Evolutionary conservation across 805 yeast genomes (phyloP), one percentile per base, ranked within the genome.

Genomic region (Candida glaebosa): DNA sequence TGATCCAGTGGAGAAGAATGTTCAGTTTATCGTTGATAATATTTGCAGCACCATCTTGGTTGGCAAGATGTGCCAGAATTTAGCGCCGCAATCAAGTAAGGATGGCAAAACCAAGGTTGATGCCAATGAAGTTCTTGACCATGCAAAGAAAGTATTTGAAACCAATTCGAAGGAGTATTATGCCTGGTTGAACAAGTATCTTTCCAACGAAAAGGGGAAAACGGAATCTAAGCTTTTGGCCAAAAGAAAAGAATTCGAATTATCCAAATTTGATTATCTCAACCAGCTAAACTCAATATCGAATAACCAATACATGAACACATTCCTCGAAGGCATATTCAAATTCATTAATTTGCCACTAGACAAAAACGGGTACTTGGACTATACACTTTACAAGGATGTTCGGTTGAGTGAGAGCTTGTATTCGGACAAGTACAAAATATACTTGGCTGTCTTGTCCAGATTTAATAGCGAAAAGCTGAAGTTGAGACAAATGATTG

Each of bases 251-350:
- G 46, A 47, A 0, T 75, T 69, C 49, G 78, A 75, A 43, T 49
- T 71, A 1, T 59, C 67, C 9, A 69, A 76, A 42, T 64, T 71
- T 40, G 76, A 73, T 39, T 76, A 76, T 52, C 59, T 69, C 50
- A 70, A 68, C 46, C 65, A 62, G 31, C 51, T 76, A 38, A 66
- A 61, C 25, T 50, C 53, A 40, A 53, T 65, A 5, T 52, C 62
- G 7, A 69, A 68, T 48, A 68, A 68, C 46, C 73, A 69, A 45
- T 68, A 67, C 45, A 52, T 63, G 33, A 68, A 67, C 49, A 63
- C 59, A 40, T 56, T 68, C 5, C 45, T 62, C 18, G 74, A 69
- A 39, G 57, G 54, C 37, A 43, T 68, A 17, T 62, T 69, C 50
- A 67, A 65, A 41, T 67, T 67, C 40, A 48, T 61, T 3, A 52